Conservation (phyloP, 148 eudicot species). For the Rhododendron henanense region DNA sequence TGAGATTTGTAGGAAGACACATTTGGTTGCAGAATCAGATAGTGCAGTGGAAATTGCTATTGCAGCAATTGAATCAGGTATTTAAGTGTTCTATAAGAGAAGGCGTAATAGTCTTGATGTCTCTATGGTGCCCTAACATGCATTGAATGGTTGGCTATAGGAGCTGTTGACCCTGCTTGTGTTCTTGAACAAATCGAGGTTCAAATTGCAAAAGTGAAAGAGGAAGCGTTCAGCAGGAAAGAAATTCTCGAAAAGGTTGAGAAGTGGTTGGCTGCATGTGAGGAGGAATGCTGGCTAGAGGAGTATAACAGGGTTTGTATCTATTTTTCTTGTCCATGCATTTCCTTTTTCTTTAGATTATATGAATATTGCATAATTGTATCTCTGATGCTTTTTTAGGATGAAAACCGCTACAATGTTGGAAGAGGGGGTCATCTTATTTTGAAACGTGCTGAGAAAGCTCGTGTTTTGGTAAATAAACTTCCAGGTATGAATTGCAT, state of each 20-base stretch:
- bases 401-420: conserved; percentile 90
- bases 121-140: not conserved
- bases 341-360: not conserved
- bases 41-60: conserved; percentile 48
- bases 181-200: conserved; percentile 82
- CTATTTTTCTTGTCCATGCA: conserved; percentile 6
- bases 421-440: conserved; percentile 92
- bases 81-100: not conserved
- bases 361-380: not conserved
- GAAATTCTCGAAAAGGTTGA: conserved; percentile 90
- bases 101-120: not conserved
- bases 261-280: conserved; percentile 91
- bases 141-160: conserved; percentile 28
- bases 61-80: conserved; percentile 83
- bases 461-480: conserved; percentile 74
- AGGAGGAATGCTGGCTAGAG: conserved; percentile 97
- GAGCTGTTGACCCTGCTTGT: conserved; percentile 69
- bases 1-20: conserved; percentile 77
- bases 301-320: conserved; percentile 73
- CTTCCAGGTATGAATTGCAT: conserved; percentile 67
- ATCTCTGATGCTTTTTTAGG: conserved; percentile 41
- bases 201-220: conserved; percentile 70
- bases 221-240: conserved; percentile 88
- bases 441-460: conserved; percentile 98
- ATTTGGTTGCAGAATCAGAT: conserved; percentile 57